A percentile compares a stretch with the other conserved stretches of the same genome.
Evolutionary conservation across 495 filamentous ascomycete species (phyloP).

Genomic region (Neurospora sp.): DNA sequence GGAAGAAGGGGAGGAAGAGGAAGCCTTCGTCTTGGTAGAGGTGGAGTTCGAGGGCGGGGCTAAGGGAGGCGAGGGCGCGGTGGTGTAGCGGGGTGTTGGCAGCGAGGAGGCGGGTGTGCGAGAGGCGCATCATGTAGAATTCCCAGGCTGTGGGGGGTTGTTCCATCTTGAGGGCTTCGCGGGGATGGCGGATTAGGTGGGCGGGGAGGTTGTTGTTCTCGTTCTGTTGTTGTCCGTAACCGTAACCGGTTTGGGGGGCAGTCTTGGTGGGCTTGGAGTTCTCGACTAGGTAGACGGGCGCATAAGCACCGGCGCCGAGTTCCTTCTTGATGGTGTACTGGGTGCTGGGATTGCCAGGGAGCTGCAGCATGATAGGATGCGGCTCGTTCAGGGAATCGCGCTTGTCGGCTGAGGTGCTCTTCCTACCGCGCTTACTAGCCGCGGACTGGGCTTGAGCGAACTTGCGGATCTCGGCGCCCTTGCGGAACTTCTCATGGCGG

Average conservation of each 20-base stretch:
- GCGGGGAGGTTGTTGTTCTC: conserved; percentile 38
- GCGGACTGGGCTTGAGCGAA: conserved; percentile 48
- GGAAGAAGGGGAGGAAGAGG: conserved; percentile 76
- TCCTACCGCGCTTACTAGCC: conserved; percentile 49
- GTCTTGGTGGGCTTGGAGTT: conserved; percentile 40
- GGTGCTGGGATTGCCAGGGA: conserved; percentile 45
- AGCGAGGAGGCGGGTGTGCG: conserved; percentile 60
- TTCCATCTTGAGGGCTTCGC: conserved; percentile 92
- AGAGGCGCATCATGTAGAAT: conserved; percentile 86
- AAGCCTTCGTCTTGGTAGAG: conserved; percentile 76
- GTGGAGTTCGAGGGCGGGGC: conserved; percentile 78
- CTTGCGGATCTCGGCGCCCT: conserved; percentile 64
- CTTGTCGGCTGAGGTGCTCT: conserved; percentile 45
- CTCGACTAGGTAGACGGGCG: conserved; percentile 85
- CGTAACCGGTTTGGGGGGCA: conserved; percentile 7
- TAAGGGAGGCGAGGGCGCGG: conserved; percentile 63
- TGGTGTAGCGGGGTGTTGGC: conserved; percentile 20
- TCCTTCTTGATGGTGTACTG: conserved; percentile 76
- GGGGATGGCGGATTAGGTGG: conserved; percentile 35
- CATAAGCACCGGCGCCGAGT: conserved; percentile 86
- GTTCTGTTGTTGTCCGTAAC: conserved; percentile 21
- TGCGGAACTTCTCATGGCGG: conserved; percentile 44
- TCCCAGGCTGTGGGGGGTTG: conserved; percentile 80
- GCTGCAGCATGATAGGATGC: conserved; percentile 52
- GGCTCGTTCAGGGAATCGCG: conserved; percentile 32